A percentile compares a stretch with the other conserved stretches of the same genome.
These are phyloP conservation scores for Salix koriyanagi DNA, from an alignment of 345 rosid species.

Conservation along the genomic window DNA sequence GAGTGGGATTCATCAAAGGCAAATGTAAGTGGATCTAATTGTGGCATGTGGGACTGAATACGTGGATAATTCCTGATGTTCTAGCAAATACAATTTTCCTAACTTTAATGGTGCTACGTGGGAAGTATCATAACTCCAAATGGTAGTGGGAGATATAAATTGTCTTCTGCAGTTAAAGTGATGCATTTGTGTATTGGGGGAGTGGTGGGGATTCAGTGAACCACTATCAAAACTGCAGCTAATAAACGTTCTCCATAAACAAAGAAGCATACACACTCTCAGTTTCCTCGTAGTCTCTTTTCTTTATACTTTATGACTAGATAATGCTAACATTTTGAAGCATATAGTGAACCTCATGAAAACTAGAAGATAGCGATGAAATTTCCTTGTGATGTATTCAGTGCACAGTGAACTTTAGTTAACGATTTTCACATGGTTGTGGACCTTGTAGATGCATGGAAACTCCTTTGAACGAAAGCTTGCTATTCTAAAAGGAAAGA, in stretches of 20 bases:
- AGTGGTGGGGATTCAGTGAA: background rate
- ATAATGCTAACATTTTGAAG: background rate
- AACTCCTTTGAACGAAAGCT: slow-evolving; percentile 92
- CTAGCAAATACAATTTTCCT: background rate
- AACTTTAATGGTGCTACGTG: background rate
- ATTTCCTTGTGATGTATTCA: background rate
- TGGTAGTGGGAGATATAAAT: background rate
- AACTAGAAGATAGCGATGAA: background rate
- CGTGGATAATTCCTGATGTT: background rate
- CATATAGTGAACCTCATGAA: background rate
- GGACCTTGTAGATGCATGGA: slow-evolving; percentile 58
- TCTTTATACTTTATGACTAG: background rate
- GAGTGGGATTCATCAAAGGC: slow-evolving; percentile 69
- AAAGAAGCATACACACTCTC: too few species aligned
- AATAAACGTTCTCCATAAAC: too few species aligned
- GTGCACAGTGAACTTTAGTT: background rate
- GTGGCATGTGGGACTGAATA: background rate
- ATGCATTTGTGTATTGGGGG: background rate
- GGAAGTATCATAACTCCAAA: background rate
- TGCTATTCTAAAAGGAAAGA: slow-evolving; percentile 56
- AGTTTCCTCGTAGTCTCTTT: too few species aligned
- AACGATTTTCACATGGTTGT: slow-evolving; percentile 11
- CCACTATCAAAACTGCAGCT: too few species aligned
- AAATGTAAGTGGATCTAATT: slow-evolving; percentile 44
- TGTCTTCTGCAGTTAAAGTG: too few species aligned